Conservation (phyloP, 495 filamentous ascomycete species). For the Penicillium manginii region DNA sequence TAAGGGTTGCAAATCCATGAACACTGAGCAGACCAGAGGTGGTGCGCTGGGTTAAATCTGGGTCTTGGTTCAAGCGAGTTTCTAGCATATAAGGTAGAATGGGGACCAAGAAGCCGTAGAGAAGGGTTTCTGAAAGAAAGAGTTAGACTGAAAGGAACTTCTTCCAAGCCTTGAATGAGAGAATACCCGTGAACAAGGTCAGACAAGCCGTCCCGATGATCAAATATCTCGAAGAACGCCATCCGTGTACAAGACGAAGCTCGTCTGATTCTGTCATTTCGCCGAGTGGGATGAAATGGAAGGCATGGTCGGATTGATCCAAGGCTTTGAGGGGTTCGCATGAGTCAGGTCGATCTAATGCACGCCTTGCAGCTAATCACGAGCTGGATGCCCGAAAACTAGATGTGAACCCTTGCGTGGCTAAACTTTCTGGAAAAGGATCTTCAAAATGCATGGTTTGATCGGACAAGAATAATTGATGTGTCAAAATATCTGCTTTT, state of each 20-base stretch:
- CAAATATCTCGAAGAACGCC: neutral
- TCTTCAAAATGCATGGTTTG: neutral
- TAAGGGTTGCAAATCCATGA: constrained; percentile 21
- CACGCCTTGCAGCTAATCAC: constrained; percentile 2
- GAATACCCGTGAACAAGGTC: constrained; percentile 1
- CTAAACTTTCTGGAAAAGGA: neutral
- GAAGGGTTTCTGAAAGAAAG: constrained; percentile 15
- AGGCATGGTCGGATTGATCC: neutral
- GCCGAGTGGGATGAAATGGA: neutral
- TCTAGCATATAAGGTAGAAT: constrained; percentile 31
- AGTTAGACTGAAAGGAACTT: neutral
- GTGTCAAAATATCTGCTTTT: neutral
- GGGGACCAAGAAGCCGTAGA: constrained; percentile 33
- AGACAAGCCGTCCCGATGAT: neutral
- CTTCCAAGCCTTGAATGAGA: neutral
- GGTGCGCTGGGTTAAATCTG: constrained; percentile 16
- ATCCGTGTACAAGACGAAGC: neutral
- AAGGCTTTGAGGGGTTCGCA: constrained; percentile 2
- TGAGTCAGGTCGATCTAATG: constrained; percentile 3
- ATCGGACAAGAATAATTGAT: neutral
- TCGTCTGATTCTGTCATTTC: neutral
- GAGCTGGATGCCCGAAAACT: neutral
- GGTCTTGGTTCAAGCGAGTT: constrained; percentile 19
- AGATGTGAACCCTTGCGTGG: neutral
- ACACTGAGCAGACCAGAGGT: constrained; percentile 20